These are phyloP conservation scores for Teratosphaeria nubilosa DNA, from an alignment of 2,329 filamentous ascomycete genomes.

Conservation along the genomic window DNA sequence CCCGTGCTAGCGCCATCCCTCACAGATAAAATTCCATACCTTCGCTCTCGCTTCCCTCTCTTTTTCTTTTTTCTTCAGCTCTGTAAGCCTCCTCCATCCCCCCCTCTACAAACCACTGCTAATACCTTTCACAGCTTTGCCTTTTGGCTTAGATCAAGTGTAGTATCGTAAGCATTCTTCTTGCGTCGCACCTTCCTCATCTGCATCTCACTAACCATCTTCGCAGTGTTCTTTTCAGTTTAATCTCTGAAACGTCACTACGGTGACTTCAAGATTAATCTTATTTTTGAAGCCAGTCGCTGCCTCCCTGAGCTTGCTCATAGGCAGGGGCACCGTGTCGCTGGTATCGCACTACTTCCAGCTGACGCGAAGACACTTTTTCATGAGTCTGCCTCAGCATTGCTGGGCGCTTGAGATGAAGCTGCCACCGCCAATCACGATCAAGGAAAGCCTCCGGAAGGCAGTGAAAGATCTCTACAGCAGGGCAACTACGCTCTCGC, in stretches of 20 bases:
- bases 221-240: constrained; percentile 69
- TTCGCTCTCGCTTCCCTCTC: too few species aligned
- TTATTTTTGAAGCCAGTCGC: constrained; percentile 57
- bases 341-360: constrained; percentile 65
- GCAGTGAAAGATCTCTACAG: background rate
- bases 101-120: background rate
- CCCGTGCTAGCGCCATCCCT: background rate
- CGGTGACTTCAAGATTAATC: constrained; percentile 69
- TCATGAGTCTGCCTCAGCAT: constrained; percentile 13
- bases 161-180: background rate
- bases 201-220: background rate
- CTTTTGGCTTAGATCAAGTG: constrained; percentile 7
- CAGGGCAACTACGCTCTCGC: background rate
- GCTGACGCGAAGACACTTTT: constrained; percentile 51
- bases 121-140: background rate
- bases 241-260: constrained; percentile 84
- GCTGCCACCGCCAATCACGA: background rate
- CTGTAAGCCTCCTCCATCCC: background rate
- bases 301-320: constrained; percentile 62
- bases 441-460: too few species aligned
- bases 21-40: too few species aligned
- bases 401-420: constrained; percentile 20
- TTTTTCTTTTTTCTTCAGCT: background rate
- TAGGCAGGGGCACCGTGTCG: constrained; percentile 57
- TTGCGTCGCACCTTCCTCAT: background rate